These are phyloP conservation scores for Boletus insuetus DNA, from an alignment of 768 basidiomycete species.

Conservation along the genomic window DNA sequence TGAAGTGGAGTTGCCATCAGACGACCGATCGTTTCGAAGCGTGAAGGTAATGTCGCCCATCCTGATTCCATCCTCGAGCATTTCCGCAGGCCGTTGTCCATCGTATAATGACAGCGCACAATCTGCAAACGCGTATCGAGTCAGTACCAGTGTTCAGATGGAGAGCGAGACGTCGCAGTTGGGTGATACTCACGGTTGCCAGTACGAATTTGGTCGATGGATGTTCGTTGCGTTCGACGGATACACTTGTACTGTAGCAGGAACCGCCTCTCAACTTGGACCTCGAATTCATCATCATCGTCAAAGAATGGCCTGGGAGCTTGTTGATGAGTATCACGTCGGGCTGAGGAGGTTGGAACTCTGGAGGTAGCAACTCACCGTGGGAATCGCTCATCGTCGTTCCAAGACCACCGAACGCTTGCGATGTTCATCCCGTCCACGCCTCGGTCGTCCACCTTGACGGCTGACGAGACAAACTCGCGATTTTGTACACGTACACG, in stretches of 20 bases:
- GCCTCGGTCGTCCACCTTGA: constrained; percentile 6
- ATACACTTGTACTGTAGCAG: constrained; percentile 24
- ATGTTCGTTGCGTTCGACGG: constrained; percentile 20
- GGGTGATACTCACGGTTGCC: constrained; percentile 12
- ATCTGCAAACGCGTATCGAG: constrained; percentile 1
- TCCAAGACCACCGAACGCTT: constrained; percentile 15
- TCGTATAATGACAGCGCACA: constrained; percentile 25
- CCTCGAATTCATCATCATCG: constrained; percentile 18
- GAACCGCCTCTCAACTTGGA: constrained; percentile 20
- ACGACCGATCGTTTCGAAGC: constrained; percentile 5
- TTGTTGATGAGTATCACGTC: background rate
- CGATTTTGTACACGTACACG: constrained; percentile 12
- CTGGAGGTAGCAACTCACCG: constrained; percentile 10
- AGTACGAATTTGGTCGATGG: constrained; percentile 24
- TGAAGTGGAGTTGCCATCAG: background rate
- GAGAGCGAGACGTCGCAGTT: background rate
- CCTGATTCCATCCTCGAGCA: constrained; percentile 13
- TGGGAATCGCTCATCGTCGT: constrained; percentile 3
- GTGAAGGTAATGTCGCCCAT: constrained; percentile 25
- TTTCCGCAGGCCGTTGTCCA: constrained; percentile 3
- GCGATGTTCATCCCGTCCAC: background rate
- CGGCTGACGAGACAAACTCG: constrained; percentile 15
- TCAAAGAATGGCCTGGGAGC: constrained; percentile 13
- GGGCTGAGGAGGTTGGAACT: no score
- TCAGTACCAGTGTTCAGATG: background rate